Percentiles rank a stretch among this genome's conserved stretches.
Evolutionary conservation across 306 rosid genomes (phyloP).

Genomic region (Hylodesmum podocarpum): DNA sequence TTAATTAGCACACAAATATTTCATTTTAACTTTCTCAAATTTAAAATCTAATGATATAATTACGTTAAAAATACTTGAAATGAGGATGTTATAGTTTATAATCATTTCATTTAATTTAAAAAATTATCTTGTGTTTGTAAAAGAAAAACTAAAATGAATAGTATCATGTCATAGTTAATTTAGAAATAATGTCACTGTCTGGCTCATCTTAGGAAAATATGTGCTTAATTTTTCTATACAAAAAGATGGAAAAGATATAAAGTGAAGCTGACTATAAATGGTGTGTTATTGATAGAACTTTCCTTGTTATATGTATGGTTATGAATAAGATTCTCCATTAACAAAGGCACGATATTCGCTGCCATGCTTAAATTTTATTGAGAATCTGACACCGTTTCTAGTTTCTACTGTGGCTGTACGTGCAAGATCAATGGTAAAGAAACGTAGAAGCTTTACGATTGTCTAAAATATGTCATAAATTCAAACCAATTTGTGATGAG

Average conservation of each 20-base stretch:
- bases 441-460: not conserved
- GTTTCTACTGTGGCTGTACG: constrained; percentile 15
- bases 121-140: too few species aligned
- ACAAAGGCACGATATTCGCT: constrained; percentile 37
- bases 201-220: not conserved
- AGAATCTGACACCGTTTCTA: constrained; percentile 53
- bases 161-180: not conserved
- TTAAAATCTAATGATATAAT: too few species aligned
- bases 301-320: constrained; percentile 16
- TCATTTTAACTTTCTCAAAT: too few species aligned
- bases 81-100: too few species aligned
- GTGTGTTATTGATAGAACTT: constrained; percentile 36
- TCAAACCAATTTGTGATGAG: not conserved
- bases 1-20: too few species aligned
- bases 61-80: too few species aligned
- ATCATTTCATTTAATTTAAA: too few species aligned
- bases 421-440: not conserved
- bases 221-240: not conserved
- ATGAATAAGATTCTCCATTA: constrained; percentile 52
- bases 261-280: constrained; percentile 16
- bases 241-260: constrained; percentile 1
- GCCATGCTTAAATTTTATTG: constrained; percentile 14
- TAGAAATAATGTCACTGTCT: not conserved
- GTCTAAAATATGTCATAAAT: not conserved
- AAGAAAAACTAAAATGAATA: too few species aligned